Evolutionary conservation across 2,329 filamentous ascomycete species (phyloP), one percentile per base, ranked within the genome.

Genomic region (Phialophora chinensis): DNA sequence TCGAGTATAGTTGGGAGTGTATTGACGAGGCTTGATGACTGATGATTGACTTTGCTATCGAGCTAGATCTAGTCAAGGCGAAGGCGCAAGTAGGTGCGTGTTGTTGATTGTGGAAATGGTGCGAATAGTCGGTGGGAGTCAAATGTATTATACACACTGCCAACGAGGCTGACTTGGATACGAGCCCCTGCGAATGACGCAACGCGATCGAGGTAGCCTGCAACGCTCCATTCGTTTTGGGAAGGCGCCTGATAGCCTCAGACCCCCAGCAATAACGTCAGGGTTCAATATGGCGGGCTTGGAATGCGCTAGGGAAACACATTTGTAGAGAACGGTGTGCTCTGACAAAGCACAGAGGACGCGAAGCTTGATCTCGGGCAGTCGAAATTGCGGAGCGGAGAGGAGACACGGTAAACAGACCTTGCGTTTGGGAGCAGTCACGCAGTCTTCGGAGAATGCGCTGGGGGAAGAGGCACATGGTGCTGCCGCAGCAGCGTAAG

Each of bases 261-360:
- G 4, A 52, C 4, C 8, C 38, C 17, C 14, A 17, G 49, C 49
- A 52, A 27, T 52, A 27, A 52, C 49, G 49, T 52, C 49, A 52
- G 14, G 49, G 49, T 52, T 12, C 49, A 6, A 7, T 2, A 52
- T 29, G 49, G 49, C 4, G 20, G 25, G 49, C 49, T 11, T 29
- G 25, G 49, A 27, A n/a, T 23, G 49, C 25, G 14, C 20, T 14
- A 52, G 23, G 47, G 25, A 52, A 52, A 52, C 49, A 5, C 14
- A 23, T 8, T 11, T 44, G 10, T 27, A 52, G 49, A 52, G 49
- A 12, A 27, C 2, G 2, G 17, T 35, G 25, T 31, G 53, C 29
- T 55, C 53, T 55, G 53, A 55, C 53, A 55, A 55, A 55, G 53
- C 27, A 31, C 10, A 2, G 14, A 35, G 29, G 27, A 7, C 25